These are phyloP conservation scores for Aspergillus pseudotamarii DNA, from an alignment of 2,329 filamentous ascomycete genomes.

Conservation along the genomic window DNA sequence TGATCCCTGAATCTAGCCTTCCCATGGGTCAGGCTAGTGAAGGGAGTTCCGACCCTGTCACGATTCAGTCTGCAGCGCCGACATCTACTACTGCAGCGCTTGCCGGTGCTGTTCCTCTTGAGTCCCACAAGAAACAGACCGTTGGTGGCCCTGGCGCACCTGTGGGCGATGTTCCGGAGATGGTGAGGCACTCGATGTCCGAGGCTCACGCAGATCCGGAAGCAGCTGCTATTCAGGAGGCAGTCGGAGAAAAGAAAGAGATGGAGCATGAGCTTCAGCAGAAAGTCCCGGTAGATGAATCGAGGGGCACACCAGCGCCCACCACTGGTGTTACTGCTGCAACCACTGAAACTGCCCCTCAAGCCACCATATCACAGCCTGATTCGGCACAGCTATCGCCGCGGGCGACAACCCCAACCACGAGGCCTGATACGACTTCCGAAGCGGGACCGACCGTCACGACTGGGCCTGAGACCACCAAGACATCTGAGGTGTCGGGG, in stretches of 20 bases:
- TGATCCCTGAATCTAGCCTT: conserved; percentile 82
- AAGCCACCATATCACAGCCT: conserved; percentile 19
- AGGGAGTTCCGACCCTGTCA: conserved; percentile 53
- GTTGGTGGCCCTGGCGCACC: conserved; percentile 19
- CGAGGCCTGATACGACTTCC: neutral
- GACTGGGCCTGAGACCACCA: conserved; percentile 24
- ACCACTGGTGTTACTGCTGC: conserved; percentile 38
- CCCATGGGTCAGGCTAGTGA: conserved; percentile 59
- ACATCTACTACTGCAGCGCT: conserved; percentile 49
- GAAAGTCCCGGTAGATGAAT: conserved; percentile 40
- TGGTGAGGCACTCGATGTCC: conserved; percentile 49
- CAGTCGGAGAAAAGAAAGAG: conserved; percentile 73
- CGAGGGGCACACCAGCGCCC: conserved; percentile 44
- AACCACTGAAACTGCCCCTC: conserved; percentile 41
- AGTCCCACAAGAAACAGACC: conserved; percentile 32
- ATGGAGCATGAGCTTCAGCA: conserved; percentile 74
- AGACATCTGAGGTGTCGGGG: conserved; percentile 23
- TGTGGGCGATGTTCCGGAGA: conserved; percentile 42
- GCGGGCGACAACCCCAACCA: conserved; percentile 15
- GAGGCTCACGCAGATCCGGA: conserved; percentile 66
- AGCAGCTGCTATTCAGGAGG: conserved; percentile 68
- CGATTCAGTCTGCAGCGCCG: conserved; percentile 55
- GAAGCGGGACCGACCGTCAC: conserved; percentile 12
- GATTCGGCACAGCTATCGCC: conserved; percentile 24
- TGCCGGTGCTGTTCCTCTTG: conserved; percentile 48